Conservation (phyloP, 768 basidiomycete genomes). For the Pluteus cervinus region DNA sequence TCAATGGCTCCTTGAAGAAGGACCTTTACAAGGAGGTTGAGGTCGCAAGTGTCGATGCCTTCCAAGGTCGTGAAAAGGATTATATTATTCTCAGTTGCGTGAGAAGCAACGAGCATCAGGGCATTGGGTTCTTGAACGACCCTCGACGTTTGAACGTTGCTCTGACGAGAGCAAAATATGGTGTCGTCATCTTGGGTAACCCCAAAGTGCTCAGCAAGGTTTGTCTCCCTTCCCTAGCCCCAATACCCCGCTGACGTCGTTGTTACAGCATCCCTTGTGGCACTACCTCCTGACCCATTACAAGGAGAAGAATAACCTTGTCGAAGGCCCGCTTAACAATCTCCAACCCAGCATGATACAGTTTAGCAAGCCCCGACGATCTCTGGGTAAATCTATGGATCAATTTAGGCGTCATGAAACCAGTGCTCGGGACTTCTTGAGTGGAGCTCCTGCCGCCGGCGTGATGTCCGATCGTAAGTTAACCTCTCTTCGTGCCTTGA, state of each 20-base stretch:
- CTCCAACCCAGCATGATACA: constrained; percentile 98
- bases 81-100: constrained; percentile 99
- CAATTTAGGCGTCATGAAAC: constrained; percentile 93
- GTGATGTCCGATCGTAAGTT: constrained; percentile 48
- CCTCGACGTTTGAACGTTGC: constrained; percentile 96
- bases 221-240: constrained; percentile 13
- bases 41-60: constrained; percentile 97
- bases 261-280: constrained; percentile 88
- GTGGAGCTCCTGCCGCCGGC: constrained; percentile 34
- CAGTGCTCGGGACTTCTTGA: constrained; percentile 73
- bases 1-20: constrained; percentile 98
- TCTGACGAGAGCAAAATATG: constrained; percentile 95
- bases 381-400: constrained; percentile 85
- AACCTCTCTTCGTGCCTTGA: constrained; percentile 1
- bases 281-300: constrained; percentile 97
- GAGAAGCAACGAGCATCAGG: constrained; percentile 97
- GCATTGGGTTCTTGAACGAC: constrained; percentile 98
- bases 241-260: constrained; percentile 11
- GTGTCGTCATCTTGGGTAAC: constrained; percentile 99
- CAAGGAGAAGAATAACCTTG: constrained; percentile 91
- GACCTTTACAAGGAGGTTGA: constrained; percentile 99
- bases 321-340: constrained; percentile 95
- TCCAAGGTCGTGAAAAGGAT: constrained; percentile 99
- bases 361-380: constrained; percentile 93
- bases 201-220: constrained; percentile 99